Percentiles rank a stretch among this genome's conserved stretches.
phyloP scores from a whole-genome alignment of 768 basidiomycete species.

The Kockovaella imperatae region DNA sequence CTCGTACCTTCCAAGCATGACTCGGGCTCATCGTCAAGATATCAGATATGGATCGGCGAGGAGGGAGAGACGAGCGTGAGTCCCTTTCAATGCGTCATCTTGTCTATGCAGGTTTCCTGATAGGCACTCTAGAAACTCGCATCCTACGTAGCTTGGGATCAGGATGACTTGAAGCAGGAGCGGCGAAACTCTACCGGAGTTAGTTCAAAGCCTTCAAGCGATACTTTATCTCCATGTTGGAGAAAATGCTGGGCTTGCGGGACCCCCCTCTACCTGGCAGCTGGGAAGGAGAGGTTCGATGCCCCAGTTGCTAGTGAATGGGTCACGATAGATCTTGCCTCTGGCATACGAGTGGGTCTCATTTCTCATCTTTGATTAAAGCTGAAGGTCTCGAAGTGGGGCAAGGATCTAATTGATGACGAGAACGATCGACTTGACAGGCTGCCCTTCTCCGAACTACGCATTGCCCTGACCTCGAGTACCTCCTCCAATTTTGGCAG shows the following conservation, averaged over 20 bases:
- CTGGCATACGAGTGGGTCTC: conserved; percentile 26
- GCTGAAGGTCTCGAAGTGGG: too few species aligned
- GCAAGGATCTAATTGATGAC: conserved; percentile 5
- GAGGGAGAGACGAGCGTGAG: conserved; percentile 4
- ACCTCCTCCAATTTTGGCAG: conserved; percentile 24
- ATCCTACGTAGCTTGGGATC: conserved; percentile 17
- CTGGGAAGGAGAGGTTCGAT: conserved; percentile 12
- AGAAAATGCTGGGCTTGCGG: conserved; percentile 30
- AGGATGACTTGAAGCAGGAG: conserved; percentile 7
- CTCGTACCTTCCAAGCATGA: not conserved
- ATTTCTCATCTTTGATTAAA: not conserved
- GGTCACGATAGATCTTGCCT: conserved; percentile 16
- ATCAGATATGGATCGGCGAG: conserved; percentile 5
- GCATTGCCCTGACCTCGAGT: conserved; percentile 8
- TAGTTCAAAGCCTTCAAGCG: not conserved
- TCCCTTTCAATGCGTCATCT: not conserved
- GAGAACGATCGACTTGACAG: not conserved
- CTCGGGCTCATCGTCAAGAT: not conserved
- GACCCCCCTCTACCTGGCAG: conserved; percentile 10
- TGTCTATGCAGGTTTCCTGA: not conserved
- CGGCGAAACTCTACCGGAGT: not conserved
- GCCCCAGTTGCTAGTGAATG: conserved; percentile 12
- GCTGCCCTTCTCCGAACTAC: conserved; percentile 21
- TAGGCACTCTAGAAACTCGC: conserved; percentile 15
- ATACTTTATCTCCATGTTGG: conserved; percentile 12